These are phyloP conservation scores for Phlebopus sp. DNA, from an alignment of 1,284 basidiomycete species.

Conservation along the genomic window DNA sequence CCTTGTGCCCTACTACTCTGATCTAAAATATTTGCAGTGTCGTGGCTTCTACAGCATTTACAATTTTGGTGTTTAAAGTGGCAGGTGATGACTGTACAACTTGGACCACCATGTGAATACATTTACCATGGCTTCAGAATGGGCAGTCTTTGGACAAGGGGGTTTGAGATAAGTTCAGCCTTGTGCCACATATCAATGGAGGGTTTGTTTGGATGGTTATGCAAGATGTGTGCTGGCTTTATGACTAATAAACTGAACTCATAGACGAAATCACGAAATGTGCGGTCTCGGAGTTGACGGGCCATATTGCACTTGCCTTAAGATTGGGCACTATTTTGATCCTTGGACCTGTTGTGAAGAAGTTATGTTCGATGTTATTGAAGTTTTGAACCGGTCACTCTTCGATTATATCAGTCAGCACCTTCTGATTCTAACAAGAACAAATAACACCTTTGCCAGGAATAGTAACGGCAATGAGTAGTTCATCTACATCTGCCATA, in stretches of 20 bases:
- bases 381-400: too few species aligned
- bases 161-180: too few species aligned
- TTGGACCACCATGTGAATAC: too few species aligned
- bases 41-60: too few species aligned
- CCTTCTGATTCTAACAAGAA: constrained; percentile 5
- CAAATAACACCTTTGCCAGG: constrained; percentile 4
- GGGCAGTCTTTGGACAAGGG: too few species aligned
- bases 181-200: too few species aligned
- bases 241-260: not conserved
- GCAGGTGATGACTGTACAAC: too few species aligned
- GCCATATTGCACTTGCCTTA: constrained; percentile 23
- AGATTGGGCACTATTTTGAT: constrained; percentile 19
- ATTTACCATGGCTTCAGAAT: too few species aligned
- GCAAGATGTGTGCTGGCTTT: constrained; percentile 36
- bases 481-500: not conserved
- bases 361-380: not conserved
- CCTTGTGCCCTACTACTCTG: too few species aligned
- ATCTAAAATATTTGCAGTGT: too few species aligned
- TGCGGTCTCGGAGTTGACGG: constrained; percentile 27
- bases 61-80: too few species aligned
- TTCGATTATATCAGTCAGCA: constrained; percentile 3
- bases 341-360: constrained; percentile 8
- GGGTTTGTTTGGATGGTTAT: too few species aligned
- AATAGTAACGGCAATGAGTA: not conserved
- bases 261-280: constrained; percentile 23